Evolutionary conservation across 2,329 filamentous ascomycete species (phyloP).

Genomic region (Zarea fungicola): DNA sequence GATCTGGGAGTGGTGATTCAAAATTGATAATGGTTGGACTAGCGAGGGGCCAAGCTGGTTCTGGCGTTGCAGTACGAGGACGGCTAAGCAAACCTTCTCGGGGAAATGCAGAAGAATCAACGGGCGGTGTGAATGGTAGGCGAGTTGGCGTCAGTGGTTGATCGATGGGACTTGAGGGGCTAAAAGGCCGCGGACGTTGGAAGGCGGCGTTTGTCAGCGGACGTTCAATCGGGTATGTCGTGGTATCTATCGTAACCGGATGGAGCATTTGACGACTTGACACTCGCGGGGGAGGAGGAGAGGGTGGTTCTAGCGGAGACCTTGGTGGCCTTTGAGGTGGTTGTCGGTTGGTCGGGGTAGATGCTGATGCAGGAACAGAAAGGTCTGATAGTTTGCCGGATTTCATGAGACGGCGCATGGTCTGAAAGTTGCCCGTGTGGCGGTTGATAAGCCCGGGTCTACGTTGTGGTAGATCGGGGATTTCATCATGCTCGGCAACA

Average conservation of each 20-base stretch:
- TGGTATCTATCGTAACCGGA: conserved; percentile 38
- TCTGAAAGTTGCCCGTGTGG: conserved; percentile 12
- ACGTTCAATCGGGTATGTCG: conserved; percentile 33
- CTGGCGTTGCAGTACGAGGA: conserved; percentile 34
- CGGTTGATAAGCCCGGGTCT: conserved; percentile 7
- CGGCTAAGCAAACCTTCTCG: conserved; percentile 30
- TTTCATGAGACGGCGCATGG: conserved; percentile 13
- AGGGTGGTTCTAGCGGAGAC: conserved; percentile 37
- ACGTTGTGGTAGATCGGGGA: background rate
- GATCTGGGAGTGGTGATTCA: conserved; percentile 48
- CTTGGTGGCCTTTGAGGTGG: conserved; percentile 31
- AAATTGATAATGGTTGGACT: conserved; percentile 24
- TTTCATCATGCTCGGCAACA: conserved; percentile 2
- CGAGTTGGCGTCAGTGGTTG: conserved; percentile 15
- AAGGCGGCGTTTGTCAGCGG: conserved; percentile 42
- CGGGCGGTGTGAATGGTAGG: conserved; percentile 11
- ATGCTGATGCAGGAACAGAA: conserved; percentile 1
- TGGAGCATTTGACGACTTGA: conserved; percentile 49
- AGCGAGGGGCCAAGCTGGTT: conserved; percentile 37
- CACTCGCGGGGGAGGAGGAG: conserved; percentile 46
- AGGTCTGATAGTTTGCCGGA: conserved; percentile 6
- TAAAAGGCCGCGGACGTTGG: conserved; percentile 40
- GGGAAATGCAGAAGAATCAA: conserved; percentile 21
- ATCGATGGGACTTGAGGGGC: conserved; percentile 21
- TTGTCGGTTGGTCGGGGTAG: background rate